phyloP scores from a whole-genome alignment of 2,329 filamentous ascomycete genomes.

The Rhinocladiella similis region DNA sequence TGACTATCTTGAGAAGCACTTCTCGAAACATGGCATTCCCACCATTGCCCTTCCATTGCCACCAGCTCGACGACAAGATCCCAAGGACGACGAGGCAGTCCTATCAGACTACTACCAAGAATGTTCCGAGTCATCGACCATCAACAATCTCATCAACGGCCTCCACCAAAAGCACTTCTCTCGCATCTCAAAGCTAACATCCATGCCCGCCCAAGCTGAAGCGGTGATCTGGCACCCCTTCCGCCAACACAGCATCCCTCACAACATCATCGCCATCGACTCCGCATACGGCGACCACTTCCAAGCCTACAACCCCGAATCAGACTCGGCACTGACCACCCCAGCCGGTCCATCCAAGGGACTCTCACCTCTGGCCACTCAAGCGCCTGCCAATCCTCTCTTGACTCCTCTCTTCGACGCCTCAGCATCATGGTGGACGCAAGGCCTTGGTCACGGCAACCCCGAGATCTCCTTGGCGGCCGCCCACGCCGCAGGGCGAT shows the following conservation, averaged over 20 bases:
- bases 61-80: slow-evolving; percentile 48
- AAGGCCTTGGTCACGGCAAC: slow-evolving; percentile 80
- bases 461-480: slow-evolving; percentile 70
- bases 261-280: slow-evolving; percentile 73
- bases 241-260: slow-evolving; percentile 70
- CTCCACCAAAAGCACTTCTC: slow-evolving; percentile 56
- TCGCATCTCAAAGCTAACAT: slow-evolving; percentile 60
- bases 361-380: slow-evolving; percentile 20
- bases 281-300: slow-evolving; percentile 79
- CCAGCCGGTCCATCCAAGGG: background rate
- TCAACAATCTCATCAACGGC: slow-evolving; percentile 50
- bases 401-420: slow-evolving; percentile 74
- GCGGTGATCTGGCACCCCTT: slow-evolving; percentile 81
- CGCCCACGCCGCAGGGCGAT: slow-evolving; percentile 77
- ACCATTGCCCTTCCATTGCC: slow-evolving; percentile 61
- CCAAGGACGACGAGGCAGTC: slow-evolving; percentile 51
- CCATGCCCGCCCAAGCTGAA: slow-evolving; percentile 62
- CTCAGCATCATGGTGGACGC: slow-evolving; percentile 90
- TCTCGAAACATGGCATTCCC: slow-evolving; percentile 58
- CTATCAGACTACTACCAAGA: slow-evolving; percentile 67
- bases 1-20: slow-evolving; percentile 67
- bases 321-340: slow-evolving; percentile 19
- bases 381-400: slow-evolving; percentile 34
- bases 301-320: slow-evolving; percentile 55
- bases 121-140: slow-evolving; percentile 40